A percentile compares a stretch with the other conserved stretches of the same genome.
These are phyloP conservation scores for Termitomyces sp. DNA, from an alignment of 768 basidiomycete genomes.

Conservation along the genomic window DNA sequence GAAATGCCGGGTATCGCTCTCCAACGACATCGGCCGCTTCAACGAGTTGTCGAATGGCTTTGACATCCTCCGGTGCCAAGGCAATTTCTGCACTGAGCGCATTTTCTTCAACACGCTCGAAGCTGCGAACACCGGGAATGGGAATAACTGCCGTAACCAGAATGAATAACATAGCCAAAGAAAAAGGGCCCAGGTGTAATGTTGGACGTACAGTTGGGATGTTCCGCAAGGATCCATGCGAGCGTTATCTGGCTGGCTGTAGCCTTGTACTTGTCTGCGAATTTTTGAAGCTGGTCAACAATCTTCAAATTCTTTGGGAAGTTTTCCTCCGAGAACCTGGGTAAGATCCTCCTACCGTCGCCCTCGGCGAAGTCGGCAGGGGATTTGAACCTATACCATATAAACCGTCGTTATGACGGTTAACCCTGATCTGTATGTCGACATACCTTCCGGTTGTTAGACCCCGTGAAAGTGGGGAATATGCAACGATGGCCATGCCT, in stretches of 20 bases:
- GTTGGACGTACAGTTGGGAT: conserved; percentile 13
- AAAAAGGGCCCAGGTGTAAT: neutral
- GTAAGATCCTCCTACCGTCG: conserved; percentile 31
- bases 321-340: conserved; percentile 34
- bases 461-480: conserved; percentile 47
- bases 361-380: conserved; percentile 33
- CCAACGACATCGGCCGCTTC: conserved; percentile 16
- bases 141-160: neutral
- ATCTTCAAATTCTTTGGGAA: conserved; percentile 37
- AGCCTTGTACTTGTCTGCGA: conserved; percentile 29
- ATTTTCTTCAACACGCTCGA: conserved; percentile 19
- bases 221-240: conserved; percentile 38
- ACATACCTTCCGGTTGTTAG: conserved; percentile 42
- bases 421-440: neutral
- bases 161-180: neutral
- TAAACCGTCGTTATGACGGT: neutral
- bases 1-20: conserved; percentile 14
- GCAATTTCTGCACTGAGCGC: conserved; percentile 14
- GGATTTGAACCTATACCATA: conserved; percentile 21
- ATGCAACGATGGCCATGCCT: conserved; percentile 41
- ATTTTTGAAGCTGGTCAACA: conserved; percentile 27
- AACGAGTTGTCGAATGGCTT: conserved; percentile 17
- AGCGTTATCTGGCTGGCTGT: conserved; percentile 39
- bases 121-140: conserved; percentile 1
- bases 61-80: conserved; percentile 16